Conservation (phyloP, 805 yeast species). For the Peterozyma toletana region DNA sequence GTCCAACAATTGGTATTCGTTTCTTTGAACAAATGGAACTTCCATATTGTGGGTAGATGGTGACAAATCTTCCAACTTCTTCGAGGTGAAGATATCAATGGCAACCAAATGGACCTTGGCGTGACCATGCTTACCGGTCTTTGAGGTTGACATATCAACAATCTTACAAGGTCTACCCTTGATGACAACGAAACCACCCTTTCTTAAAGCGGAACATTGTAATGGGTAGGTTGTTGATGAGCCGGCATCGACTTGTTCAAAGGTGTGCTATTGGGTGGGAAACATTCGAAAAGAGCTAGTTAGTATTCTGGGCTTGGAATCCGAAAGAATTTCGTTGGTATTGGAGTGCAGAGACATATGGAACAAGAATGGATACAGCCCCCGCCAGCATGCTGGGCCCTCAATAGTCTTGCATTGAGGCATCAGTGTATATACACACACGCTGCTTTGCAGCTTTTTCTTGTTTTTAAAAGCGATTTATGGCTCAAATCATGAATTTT, state of each 20-base stretch:
- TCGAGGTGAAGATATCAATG: conserved; percentile 96
- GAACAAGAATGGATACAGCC: background rate
- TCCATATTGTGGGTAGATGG: conserved; percentile 99
- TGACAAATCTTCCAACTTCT: conserved; percentile 99
- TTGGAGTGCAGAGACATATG: background rate
- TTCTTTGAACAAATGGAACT: conserved; percentile 95
- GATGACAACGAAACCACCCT: conserved; percentile 98
- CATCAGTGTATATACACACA: too few species aligned
- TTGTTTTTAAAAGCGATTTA: background rate
- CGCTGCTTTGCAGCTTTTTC: background rate
- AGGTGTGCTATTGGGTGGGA: conserved; percentile 57
- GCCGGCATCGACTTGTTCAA: conserved; percentile 98
- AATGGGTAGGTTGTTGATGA: conserved; percentile 97
- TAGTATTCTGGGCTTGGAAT: background rate
- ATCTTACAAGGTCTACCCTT: conserved; percentile 99
- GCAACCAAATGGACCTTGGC: conserved; percentile 99
- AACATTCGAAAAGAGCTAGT: background rate
- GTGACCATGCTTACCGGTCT: conserved; percentile 99
- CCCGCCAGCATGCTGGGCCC: background rate
- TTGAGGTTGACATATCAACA: conserved; percentile 99
- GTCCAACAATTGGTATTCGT: conserved; percentile 95
- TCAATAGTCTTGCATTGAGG: background rate
- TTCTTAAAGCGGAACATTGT: conserved; percentile 99
- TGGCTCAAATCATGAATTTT: background rate
- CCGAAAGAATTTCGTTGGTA: background rate